Base-by-base conservation (phyloP, 164 flowering plant species). In the Brasenia schreberi region DNA sequence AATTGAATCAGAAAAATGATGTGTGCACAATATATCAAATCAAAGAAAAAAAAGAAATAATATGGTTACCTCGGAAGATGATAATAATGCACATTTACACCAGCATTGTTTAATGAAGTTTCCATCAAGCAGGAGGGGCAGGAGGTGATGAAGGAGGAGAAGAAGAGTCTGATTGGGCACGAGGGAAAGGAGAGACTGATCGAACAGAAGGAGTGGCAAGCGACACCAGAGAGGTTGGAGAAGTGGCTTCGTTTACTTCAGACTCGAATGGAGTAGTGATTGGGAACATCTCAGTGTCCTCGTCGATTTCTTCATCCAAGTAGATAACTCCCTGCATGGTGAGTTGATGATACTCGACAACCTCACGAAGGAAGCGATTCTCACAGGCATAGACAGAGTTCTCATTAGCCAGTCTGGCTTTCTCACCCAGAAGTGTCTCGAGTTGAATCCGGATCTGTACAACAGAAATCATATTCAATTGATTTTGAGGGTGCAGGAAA, bases 281-380 rank as follows among this genome's bases (percentile, higher is more conserved):
- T 19, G 85, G 88, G 63, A 75, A 77, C 27, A 88, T 90, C 72
- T 90, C 87, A 23, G 89, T 80, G 42, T 87, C 98, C 77, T 90
- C 97, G 77, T 93, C 97, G 42, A 69, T 82, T 5, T 90, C 89
- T 65, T 93, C 97, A 62, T 93, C 96, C 65, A 93, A 60, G 72
- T 89, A 90, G 11, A 88, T 97, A 27, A 93, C 84, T 71, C 90
- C 97, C 77, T 93, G 97, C 98, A 92, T 92, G 5, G 93, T 92
- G 19, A 93, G 88, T 64, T 93, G 98, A 67, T 93, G 98, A 73
- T 87, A 93, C 67, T 93, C 98, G 1, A 93, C 97, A 53, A 93
- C 81, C 74, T 93, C 98, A 81, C 96, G 82, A n/a, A 93, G 76
- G 74, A 88, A 88, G 0, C 96, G 85, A 69, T 93, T 93, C 82